phyloP scores from a whole-genome alignment of 495 filamentous ascomycete genomes.

The Penicillium longicatenatum region DNA sequence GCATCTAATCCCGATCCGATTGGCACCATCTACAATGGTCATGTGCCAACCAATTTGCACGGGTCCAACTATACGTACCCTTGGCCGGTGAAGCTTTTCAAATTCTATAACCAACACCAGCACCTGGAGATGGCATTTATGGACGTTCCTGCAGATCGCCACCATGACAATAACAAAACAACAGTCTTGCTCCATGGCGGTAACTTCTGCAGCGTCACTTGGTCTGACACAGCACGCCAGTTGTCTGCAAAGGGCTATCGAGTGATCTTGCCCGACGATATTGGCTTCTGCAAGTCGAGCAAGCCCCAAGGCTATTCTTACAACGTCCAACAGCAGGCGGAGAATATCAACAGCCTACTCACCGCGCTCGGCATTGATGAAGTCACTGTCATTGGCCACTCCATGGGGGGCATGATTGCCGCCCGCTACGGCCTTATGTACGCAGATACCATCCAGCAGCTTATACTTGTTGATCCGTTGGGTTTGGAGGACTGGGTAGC shows the following conservation, averaged over 20 bases:
- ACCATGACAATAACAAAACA: neutral
- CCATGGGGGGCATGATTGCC: conserved; percentile 23
- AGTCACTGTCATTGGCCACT: conserved; percentile 19
- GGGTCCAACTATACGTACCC: neutral
- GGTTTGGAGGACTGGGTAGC: conserved; percentile 21
- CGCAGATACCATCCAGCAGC: conserved; percentile 12
- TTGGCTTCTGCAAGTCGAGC: conserved; percentile 24
- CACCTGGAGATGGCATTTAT: neutral
- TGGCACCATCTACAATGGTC: neutral
- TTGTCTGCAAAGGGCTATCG: conserved; percentile 17
- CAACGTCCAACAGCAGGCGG: conserved; percentile 17
- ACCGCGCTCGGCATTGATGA: conserved; percentile 14
- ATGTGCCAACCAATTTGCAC: neutral
- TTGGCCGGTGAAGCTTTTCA: conserved; percentile 9
- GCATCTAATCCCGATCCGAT: neutral
- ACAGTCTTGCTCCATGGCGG: conserved; percentile 18
- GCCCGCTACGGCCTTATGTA: conserved; percentile 23
- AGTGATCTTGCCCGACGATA: conserved; percentile 22
- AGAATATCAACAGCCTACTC: conserved; percentile 20
- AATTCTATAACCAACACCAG: conserved; percentile 1
- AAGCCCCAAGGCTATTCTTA: conserved; percentile 23
- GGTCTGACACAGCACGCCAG: conserved; percentile 18
- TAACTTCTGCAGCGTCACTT: conserved; percentile 22
- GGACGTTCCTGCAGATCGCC: neutral
- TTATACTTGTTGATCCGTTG: conserved; percentile 19